Evolutionary conservation across 2,329 filamentous ascomycete species (phyloP).

Genomic region (Lachnellula hyalina): DNA sequence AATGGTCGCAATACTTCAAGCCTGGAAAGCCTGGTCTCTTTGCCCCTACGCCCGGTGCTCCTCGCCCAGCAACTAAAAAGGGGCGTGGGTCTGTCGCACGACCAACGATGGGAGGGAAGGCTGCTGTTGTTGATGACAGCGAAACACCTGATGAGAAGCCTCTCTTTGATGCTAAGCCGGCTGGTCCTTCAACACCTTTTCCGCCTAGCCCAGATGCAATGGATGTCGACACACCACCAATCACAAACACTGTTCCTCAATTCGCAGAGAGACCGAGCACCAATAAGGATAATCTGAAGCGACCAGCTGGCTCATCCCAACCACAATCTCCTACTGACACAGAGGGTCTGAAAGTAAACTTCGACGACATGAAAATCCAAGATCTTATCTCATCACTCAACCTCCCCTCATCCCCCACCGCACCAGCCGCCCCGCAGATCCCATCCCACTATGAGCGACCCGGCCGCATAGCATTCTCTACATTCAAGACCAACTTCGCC

Average conservation of each 20-base stretch:
- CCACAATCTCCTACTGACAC: conserved; percentile 17
- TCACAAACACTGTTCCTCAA: conserved; percentile 31
- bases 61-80: conserved; percentile 13
- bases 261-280: conserved; percentile 51
- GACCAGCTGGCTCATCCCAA: conserved; percentile 30
- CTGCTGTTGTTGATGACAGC: conserved; percentile 25
- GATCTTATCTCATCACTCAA: conserved; percentile 50
- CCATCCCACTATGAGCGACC: conserved; percentile 36
- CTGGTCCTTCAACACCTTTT: conserved; percentile 10
- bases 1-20: conserved; percentile 30
- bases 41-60: background rate
- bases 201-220: conserved; percentile 50
- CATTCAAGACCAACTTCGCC: conserved; percentile 48
- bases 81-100: conserved; percentile 15
- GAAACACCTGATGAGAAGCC: conserved; percentile 25
- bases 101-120: conserved; percentile 26
- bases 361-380: conserved; percentile 37
- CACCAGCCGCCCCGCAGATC: background rate
- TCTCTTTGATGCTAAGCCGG: conserved; percentile 17
- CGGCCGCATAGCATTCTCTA: background rate
- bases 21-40: conserved; percentile 17
- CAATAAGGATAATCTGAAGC: conserved; percentile 47
- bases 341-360: conserved; percentile 33
- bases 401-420: conserved; percentile 34
- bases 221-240: conserved; percentile 55